Percentiles rank a stretch among this genome's conserved stretches.
Conservation (phyloP, 768 basidiomycete species). For the Termitomyces sp. region DNA sequence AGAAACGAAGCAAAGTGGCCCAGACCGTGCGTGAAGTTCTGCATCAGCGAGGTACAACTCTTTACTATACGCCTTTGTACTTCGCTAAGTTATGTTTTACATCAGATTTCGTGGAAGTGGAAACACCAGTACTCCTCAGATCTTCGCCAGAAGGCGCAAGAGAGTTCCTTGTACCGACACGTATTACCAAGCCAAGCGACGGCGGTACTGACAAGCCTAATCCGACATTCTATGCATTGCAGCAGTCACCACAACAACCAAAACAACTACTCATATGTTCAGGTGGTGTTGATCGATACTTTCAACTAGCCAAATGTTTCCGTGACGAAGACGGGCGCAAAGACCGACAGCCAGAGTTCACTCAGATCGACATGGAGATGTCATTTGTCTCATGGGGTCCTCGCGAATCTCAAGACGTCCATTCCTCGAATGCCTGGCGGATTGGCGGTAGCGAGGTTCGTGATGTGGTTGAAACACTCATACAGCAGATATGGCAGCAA, state of each 20-base stretch:
- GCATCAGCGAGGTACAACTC: conserved; percentile 56
- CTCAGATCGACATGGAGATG: conserved; percentile 96
- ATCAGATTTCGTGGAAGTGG: conserved; percentile 86
- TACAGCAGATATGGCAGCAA: conserved; percentile 72
- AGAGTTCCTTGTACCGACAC: conserved; percentile 87
- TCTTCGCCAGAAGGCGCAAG: conserved; percentile 94
- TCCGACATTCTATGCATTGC: conserved; percentile 77
- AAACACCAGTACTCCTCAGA: conserved; percentile 86
- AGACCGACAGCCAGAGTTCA: conserved; percentile 96
- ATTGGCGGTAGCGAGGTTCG: conserved; percentile 87
- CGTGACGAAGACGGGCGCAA: conserved; percentile 93
- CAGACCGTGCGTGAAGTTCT: conserved; percentile 70
- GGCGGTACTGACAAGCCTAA: conserved; percentile 15
- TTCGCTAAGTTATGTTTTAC: conserved; percentile 8
- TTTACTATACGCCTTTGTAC: conserved; percentile 5
- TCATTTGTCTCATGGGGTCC: conserved; percentile 85
- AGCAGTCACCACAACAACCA: conserved; percentile 94
- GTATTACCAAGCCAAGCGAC: conserved; percentile 32
- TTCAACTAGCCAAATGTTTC: conserved; percentile 91
- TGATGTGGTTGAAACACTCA: conserved; percentile 67
- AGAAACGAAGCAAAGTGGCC: conserved; percentile 77
- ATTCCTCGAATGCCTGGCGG: conserved; percentile 49
- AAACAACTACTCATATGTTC: conserved; percentile 92
- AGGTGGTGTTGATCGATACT: conserved; percentile 86
- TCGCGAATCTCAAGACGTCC: conserved; percentile 15